Evolutionary conservation across 257 asterid species (phyloP).

Genomic region (Fraxinus anomala): DNA sequence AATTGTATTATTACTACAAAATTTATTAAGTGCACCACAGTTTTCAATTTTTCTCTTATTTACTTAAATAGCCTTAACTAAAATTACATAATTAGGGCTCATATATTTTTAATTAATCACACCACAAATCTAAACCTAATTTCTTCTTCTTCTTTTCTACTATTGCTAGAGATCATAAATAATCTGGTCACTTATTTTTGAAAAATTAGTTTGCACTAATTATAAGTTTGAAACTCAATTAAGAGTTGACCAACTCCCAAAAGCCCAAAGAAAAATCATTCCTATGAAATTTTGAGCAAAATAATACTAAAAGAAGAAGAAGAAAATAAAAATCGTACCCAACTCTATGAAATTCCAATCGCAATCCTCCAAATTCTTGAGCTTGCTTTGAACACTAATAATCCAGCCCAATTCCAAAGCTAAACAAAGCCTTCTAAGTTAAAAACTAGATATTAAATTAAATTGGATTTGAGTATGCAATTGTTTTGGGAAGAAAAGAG

Average conservation of each 20-base stretch:
- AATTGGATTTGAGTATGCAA: neutral
- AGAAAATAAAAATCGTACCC: constrained; percentile 30
- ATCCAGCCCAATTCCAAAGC: constrained; percentile 3
- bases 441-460: neutral
- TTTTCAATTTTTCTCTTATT: too few relatives aligned
- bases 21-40: too few relatives aligned
- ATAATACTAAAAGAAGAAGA: neutral
- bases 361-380: constrained; percentile 19
- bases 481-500: too few relatives aligned
- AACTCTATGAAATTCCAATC: constrained; percentile 32
- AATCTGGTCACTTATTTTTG: neutral
- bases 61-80: too few relatives aligned
- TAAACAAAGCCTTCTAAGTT: neutral
- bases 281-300: neutral
- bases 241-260: constrained; percentile 27
- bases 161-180: neutral
- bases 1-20: too few relatives aligned
- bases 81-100: too few relatives aligned
- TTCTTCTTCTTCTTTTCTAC: too few relatives aligned
- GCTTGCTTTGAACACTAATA: neutral
- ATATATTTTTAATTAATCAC: too few relatives aligned
- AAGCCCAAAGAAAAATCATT: neutral
- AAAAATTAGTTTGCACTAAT: neutral
- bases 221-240: constrained; percentile 8
- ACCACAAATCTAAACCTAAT: too few relatives aligned